Evolutionary conservation across 441 rosid genomes (phyloP).

Genomic region (Brassica hybrid): DNA sequence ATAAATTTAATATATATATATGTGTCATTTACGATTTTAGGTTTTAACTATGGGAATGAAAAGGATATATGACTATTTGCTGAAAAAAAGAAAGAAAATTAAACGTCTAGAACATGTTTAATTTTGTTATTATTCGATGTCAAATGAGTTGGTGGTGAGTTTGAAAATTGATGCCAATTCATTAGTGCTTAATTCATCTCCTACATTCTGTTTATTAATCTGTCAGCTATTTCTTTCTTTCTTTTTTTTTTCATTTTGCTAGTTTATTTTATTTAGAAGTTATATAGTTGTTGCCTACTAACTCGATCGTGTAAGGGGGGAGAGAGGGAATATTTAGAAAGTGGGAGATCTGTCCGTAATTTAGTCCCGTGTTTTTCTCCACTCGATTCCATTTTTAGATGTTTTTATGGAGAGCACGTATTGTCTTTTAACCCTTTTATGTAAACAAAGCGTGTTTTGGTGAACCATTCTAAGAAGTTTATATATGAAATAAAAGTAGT

Average conservation of each 20-base stretch:
- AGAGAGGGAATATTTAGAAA: slow-evolving; percentile 20
- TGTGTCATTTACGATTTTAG: slow-evolving; percentile 32
- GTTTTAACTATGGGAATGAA: slow-evolving; percentile 16
- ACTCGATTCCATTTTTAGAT: slow-evolving; percentile 17
- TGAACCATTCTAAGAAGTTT: slow-evolving; percentile 7
- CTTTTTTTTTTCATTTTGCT: background rate
- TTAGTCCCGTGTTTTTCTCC: slow-evolving; percentile 37
- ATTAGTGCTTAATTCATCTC: no score
- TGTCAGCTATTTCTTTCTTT: slow-evolving; percentile 6
- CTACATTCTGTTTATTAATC: slow-evolving; percentile 18
- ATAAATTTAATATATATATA: slow-evolving; percentile 37
- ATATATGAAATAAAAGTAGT: slow-evolving; percentile 2
- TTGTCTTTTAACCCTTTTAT: background rate
- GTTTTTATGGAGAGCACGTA: slow-evolving; percentile 43
- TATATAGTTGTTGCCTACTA: slow-evolving; percentile 34
- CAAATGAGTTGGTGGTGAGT: slow-evolving; percentile 34
- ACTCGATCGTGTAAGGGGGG: slow-evolving; percentile 41
- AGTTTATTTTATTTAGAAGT: background rate
- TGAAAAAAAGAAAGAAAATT: background rate
- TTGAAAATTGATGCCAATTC: slow-evolving; percentile 29
- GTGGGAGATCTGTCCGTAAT: slow-evolving; percentile 41
- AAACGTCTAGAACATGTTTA: slow-evolving; percentile 13
- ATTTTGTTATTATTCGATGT: slow-evolving; percentile 36
- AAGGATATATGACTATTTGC: slow-evolving; percentile 19
- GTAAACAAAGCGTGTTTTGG: slow-evolving; percentile 19